Conservation (phyloP, 495 filamentous ascomycete species). For the Aspergillus campestris region DNA sequence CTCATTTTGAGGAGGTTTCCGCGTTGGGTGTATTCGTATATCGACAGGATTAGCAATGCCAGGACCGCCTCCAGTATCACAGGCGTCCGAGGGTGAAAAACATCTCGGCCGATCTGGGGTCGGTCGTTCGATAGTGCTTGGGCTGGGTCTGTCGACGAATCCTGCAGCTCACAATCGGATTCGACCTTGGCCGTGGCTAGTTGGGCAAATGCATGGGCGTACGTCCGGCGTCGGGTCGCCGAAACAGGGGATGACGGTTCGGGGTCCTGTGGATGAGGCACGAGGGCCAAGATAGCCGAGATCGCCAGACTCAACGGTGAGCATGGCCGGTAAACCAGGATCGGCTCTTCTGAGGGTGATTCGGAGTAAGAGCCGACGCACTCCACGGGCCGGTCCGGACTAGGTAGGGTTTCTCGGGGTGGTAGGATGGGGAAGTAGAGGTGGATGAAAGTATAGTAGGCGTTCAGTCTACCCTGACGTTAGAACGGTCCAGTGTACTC, state of each 20-base stretch:
- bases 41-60: conserved; percentile 46
- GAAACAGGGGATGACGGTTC: conserved; percentile 38
- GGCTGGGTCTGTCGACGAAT: conserved; percentile 44
- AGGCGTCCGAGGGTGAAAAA: conserved; percentile 43
- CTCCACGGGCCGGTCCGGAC: conserved; percentile 37
- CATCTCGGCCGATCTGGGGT: conserved; percentile 32
- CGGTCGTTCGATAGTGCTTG: conserved; percentile 42
- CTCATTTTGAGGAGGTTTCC: conserved; percentile 56
- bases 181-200: conserved; percentile 46
- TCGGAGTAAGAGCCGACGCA: conserved; percentile 32
- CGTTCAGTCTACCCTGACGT: conserved; percentile 38
- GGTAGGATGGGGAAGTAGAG: conserved; percentile 51
- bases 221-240: conserved; percentile 40
- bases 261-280: conserved; percentile 45
- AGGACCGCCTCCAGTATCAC: conserved; percentile 47
- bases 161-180: conserved; percentile 46
- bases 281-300: conserved; percentile 46
- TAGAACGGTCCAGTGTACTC: conserved; percentile 8
- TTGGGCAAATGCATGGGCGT: conserved; percentile 48
- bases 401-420: conserved; percentile 35
- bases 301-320: conserved; percentile 48
- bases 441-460: conserved; percentile 54
- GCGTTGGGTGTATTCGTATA: conserved; percentile 53
- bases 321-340: conserved; percentile 35
- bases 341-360: conserved; percentile 33